Conservation (phyloP, 208 protist species). For the Acanthamoeba castellanii region DNA sequence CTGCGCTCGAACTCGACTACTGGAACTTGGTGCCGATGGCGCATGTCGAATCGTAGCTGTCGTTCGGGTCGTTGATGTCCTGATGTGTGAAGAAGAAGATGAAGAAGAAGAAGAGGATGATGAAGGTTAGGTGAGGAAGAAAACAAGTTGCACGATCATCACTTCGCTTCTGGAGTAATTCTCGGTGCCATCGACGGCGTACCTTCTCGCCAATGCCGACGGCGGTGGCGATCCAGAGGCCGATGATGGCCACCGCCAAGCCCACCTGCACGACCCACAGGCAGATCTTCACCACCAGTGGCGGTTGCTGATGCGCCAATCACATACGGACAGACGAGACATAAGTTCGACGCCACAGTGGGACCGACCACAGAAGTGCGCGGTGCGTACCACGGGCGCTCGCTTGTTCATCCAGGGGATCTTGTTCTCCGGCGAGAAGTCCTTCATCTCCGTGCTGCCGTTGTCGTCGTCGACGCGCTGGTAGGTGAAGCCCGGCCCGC, state of each 20-base stretch:
- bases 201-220: slow-evolving; percentile 63
- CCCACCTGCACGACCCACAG: slow-evolving; percentile 30
- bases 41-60: slow-evolving; percentile 6
- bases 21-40: background rate
- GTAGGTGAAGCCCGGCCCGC: slow-evolving; percentile 58
- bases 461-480: background rate
- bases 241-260: background rate
- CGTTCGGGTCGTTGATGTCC: slow-evolving; percentile 7
- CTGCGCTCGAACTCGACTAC: too few relatives aligned
- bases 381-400: background rate
- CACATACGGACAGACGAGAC: background rate
- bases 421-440: slow-evolving; percentile 57
- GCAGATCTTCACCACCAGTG: slow-evolving; percentile 6
- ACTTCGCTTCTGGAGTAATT: too few relatives aligned
- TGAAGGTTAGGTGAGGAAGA: too few relatives aligned
- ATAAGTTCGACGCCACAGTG: background rate
- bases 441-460: slow-evolving; percentile 10
- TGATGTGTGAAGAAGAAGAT: background rate
- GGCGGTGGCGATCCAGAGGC: slow-evolving; percentile 62
- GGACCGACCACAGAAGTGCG: background rate
- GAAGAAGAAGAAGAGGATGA: too few relatives aligned
- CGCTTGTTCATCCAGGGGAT: slow-evolving; percentile 63
- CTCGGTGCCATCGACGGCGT: too few relatives aligned
- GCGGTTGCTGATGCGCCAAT: background rate
- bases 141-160: too few relatives aligned